Evolutionary conservation across 306 rosid species (phyloP), one percentile per base, ranked within the genome.

Genomic region (Phaseolus lunatus): DNA sequence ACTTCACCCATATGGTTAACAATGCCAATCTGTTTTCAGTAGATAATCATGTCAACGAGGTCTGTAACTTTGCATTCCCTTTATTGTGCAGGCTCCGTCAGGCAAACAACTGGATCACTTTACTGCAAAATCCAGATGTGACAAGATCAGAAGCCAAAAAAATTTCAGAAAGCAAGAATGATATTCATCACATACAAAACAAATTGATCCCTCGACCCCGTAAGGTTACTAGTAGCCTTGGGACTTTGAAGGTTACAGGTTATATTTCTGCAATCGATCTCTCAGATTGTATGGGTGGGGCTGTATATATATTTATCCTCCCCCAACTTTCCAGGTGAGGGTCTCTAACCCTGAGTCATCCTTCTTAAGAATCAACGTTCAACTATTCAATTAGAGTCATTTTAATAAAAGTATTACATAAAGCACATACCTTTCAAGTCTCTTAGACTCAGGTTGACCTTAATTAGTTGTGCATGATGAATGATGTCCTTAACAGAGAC

Each of bases 11-110:
- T 74, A 74, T 50, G 80, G 76, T 53, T 71, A 84, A 77, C 57
- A 81, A 79, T 58, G 81, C 78, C 78, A 79, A 57, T 86, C 86
- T 81, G 52, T 75, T 84, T 56, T 83, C 75, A 58, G 75, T 77
- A 61, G 73, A 81, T 81, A 71, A 76, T 79, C 87, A 73, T 57
- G 84, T 85, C 92, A 67, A 69, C 48, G 75, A 71, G 85, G 80
- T 76, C 75, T 69, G 75, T 78, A 63, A 81, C 75, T 79, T 80
- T 33, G 84, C 82, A 81, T 82, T 90, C 86, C 83, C 78, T 84
- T 80, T 75, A 83, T 65, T 67, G 77, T 76, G 90, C 84, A 84
- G 61, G 86, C 87, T 81, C 86, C 88, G 73, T 84, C 78, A 81
- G 87, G 89, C 78, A 64, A 29, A 78, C 79, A 81, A 78, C 72